phyloP scores from a whole-genome alignment of 805 yeast species.

The Nematodospora valgi region DNA sequence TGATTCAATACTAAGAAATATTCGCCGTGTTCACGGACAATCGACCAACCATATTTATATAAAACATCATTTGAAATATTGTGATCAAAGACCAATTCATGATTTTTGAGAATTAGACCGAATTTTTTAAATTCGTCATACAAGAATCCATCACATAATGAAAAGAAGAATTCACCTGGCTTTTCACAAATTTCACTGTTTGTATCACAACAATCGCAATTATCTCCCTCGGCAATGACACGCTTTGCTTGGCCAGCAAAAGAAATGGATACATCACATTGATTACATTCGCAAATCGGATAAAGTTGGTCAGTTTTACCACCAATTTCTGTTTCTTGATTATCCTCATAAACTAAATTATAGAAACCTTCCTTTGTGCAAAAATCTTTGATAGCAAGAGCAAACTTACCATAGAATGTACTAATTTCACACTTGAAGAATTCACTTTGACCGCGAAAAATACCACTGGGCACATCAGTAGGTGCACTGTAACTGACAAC shows the following conservation, averaged over 20 bases:
- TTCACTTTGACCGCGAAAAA: no score
- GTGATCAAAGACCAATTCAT: conserved; percentile 6
- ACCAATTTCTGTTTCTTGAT: conserved; percentile 1
- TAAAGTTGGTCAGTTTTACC: conserved; percentile 4
- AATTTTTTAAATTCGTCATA: conserved; percentile 15
- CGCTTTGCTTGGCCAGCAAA: conserved; percentile 2
- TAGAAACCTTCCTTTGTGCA: no score
- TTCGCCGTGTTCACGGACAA: conserved; percentile 3
- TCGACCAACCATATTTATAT: conserved; percentile 5
- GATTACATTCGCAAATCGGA: conserved; percentile 3
- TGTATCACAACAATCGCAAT: background rate
- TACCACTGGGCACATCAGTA: no score
- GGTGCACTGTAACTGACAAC: no score
- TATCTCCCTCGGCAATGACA: conserved; percentile 1
- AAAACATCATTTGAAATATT: conserved; percentile 1
- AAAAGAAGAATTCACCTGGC: conserved; percentile 25
- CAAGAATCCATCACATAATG: conserved; percentile 48
- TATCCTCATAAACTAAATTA: conserved; percentile 4
- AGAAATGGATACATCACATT: no score
- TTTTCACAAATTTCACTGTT: conserved; percentile 3
- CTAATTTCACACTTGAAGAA: no score
- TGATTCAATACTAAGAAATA: conserved; percentile 7
- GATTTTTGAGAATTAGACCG: conserved; percentile 6
- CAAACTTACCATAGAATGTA: conserved; percentile 3
- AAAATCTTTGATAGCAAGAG: conserved; percentile 1